phyloP scores from a whole-genome alignment of 1,284 basidiomycete species.

The Rhodofomes roseus region DNA sequence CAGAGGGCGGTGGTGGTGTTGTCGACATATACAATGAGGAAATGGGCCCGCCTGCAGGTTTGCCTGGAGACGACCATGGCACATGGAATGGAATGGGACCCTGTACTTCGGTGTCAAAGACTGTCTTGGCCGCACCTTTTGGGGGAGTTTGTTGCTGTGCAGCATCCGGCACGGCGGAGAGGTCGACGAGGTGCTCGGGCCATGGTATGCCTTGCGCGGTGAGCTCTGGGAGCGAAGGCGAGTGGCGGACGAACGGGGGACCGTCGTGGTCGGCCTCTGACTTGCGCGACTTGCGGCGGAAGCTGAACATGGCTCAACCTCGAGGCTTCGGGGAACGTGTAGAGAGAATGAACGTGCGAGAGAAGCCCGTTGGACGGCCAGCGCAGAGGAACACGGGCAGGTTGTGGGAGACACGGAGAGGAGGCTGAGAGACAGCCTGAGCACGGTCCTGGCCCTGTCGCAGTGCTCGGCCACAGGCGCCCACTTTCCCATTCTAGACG shows the following conservation, averaged over 20 bases:
- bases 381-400: conserved; percentile 11
- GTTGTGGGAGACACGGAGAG: neutral
- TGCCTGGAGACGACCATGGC: conserved; percentile 57
- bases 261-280: conserved; percentile 39
- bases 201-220: conserved; percentile 70
- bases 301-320: conserved; percentile 58
- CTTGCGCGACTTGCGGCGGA: conserved; percentile 54
- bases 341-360: conserved; percentile 13
- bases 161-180: conserved; percentile 52
- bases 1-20: conserved; percentile 50
- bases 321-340: conserved; percentile 8
- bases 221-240: conserved; percentile 75
- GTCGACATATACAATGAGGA: conserved; percentile 63
- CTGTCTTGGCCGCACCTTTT: conserved; percentile 65
- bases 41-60: conserved; percentile 42
- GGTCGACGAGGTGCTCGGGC: conserved; percentile 75
- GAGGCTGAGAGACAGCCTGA: neutral
- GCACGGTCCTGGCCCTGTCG: neutral
- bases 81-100: conserved; percentile 72
- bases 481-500: neutral
- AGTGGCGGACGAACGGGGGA: conserved; percentile 47
- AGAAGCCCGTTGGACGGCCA: conserved; percentile 13
- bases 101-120: conserved; percentile 46
- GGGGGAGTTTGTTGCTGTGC: conserved; percentile 34
- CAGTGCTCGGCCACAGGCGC: neutral